Evolutionary conservation across 176 grass and related monocot species (phyloP).

Genomic region (Triticum timopheevii): DNA sequence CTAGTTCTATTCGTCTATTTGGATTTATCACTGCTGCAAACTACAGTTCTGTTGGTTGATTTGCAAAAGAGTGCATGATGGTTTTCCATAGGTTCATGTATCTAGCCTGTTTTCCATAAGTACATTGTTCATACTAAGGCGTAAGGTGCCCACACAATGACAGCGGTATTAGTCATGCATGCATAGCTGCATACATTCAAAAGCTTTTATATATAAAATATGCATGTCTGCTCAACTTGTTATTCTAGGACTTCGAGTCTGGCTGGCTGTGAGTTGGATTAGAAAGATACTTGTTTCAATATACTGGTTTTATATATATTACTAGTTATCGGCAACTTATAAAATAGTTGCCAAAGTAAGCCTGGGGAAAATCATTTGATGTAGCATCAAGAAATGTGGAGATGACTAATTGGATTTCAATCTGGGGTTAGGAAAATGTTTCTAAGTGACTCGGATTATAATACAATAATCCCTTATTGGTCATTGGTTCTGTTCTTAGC

Average conservation of each 20-base stretch:
- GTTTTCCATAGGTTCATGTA: not conserved
- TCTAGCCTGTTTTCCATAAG: not conserved
- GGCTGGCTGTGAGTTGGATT: not conserved
- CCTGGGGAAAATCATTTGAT: not conserved
- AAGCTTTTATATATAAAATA: not conserved
- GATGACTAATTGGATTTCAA: not conserved
- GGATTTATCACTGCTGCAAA: not conserved
- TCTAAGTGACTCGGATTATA: not conserved
- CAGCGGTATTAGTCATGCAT: not conserved
- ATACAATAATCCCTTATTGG: not conserved
- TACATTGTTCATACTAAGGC: not conserved
- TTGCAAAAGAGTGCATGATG: not conserved
- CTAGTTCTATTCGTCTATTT: not conserved
- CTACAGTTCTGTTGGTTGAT: not conserved
- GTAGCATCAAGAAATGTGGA: not conserved
- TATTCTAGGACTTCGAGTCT: not conserved
- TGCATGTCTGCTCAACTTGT: not conserved
- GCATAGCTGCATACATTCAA: not conserved
- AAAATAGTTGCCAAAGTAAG: not conserved
- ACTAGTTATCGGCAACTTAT: not conserved
- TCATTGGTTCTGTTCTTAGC: not conserved
- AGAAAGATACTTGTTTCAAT: constrained; percentile 11
- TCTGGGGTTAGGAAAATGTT: not conserved
- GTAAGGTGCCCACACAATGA: not conserved
- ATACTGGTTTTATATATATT: not conserved